Base-by-base conservation (phyloP, 2,329 filamentous ascomycete genomes). In the Aureobasidium sp. region DNA sequence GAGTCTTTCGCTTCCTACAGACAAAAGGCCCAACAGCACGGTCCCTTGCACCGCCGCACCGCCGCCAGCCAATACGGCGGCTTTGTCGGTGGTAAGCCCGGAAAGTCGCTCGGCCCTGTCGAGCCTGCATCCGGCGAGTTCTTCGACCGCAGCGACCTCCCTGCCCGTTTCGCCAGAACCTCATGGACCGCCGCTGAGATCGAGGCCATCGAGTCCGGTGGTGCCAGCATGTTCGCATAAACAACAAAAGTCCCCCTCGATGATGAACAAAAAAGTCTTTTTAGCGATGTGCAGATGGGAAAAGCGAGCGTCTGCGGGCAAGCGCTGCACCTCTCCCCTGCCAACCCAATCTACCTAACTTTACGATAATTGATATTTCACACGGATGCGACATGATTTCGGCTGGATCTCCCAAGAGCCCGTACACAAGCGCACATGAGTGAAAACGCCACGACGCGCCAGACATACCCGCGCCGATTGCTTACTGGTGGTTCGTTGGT, bases 181-280 rank as follows among this genome's bases (percentile, higher is more conserved):
- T 83, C 85, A 14, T 89, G 92, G 77, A 87, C 84, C 41, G 77
- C 87, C 68, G 86, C 87, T 47, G 94, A 99, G 83, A 99, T 99
- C 64, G 94, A 97, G 76, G 92, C 91, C 25, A 84, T 99, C 71
- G 91, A 97, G 84, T 94, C 90, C 62, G 94, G 92, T 61, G 94
- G 94, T 62, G 94, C 93, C 37, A 88, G 84, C 70, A 70, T 85
- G 67, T 82, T 79, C 68, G 80, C 77, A 65, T 84, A 71, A 72
- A 49, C 31, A 25, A 22, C 12, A 12, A 20, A n/a, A 14, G 11
- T 12, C 2, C 11, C 31, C 48, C 39, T 44, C 17, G 45, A 41
- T 48, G 51, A 56, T 55, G 42, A 44, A 44, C 42, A 31, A 45
- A 56, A 56, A 56, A 52, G 39, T 61, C 39, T 61, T 52, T 53